Evolutionary conservation across 2,329 filamentous ascomycete genomes (phyloP), one percentile per base, ranked within the genome.

Genomic region (Xylaria sp.): DNA sequence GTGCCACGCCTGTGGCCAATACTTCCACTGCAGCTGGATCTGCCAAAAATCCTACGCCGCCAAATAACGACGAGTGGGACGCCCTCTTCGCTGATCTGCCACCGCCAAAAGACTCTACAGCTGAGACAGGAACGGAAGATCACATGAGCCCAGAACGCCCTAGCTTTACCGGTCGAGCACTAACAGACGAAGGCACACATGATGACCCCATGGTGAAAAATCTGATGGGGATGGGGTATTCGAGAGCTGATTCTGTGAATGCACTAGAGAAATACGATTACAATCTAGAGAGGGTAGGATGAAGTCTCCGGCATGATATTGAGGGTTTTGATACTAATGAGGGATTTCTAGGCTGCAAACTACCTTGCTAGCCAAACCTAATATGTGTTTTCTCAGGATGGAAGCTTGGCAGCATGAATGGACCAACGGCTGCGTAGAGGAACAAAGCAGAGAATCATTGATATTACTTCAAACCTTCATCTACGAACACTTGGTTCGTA

Each of bases 221-320:
- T 74, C 80, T 98, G 76, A 97, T 93, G 0, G 86, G 88, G 9
- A 97, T 98, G 94, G 95, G 95, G 0, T 98, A 97, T 78, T 82
- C 89, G 4, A 86, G 95, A 34, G 83, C 85, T 7, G 89, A 93
- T 59, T 92, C 93, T 17, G 82, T 98, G 42, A 85, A 85, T 58
- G 95, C 96, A 27, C 82, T 98, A 78, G 95, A 98, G 84, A 94
- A 95, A 80, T 97, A 92, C 79, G 94, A 98, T 82, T 98, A 98
- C 81, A 96, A 98, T 79, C 86, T 98, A 78, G 94, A 97, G 81
- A 93, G 93, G 88, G 95, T 97, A 82, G 82, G 89, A 62, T 72
- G 59, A 71, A 55, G 64, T 64, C 81, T 70, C 62, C 64, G 51
- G 47, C 61, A 65, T 60, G 58, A 66, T 36, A 42, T 39, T 61